Conservation (phyloP, 345 rosid genomes). For the Clausena lansium region DNA sequence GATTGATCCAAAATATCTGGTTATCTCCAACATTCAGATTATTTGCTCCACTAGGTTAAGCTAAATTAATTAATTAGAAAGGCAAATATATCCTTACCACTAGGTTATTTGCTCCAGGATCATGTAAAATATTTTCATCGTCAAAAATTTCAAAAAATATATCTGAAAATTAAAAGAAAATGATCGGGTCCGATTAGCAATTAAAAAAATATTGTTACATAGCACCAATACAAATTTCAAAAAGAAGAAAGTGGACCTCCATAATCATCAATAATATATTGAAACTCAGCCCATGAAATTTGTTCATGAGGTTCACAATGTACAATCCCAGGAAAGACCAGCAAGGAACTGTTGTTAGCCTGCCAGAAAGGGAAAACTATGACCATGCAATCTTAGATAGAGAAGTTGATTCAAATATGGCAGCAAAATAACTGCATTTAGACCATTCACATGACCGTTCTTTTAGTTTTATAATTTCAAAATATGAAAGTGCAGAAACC, state of each 20-base stretch:
- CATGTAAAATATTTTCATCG: conserved; percentile 70
- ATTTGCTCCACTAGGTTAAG: no score
- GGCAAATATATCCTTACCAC: conserved; percentile 65
- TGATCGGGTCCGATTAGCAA: conserved; percentile 9
- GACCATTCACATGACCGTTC: neutral
- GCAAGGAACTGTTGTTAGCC: conserved; percentile 73
- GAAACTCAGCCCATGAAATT: conserved; percentile 80
- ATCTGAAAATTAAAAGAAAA: conserved; percentile 42
- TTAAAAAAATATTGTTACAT: neutral
- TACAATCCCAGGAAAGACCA: conserved; percentile 80
- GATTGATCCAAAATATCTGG: neutral
- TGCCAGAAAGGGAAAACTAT: conserved; percentile 31
- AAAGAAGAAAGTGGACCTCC: conserved; percentile 61
- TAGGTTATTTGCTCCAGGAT: conserved; percentile 83
- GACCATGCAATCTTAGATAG: conserved; percentile 6
- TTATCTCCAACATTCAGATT: neutral
- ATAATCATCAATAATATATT: conserved; percentile 81
- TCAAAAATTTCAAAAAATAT: conserved; percentile 82
- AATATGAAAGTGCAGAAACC: conserved; percentile 39
- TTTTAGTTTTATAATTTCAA: conserved; percentile 9
- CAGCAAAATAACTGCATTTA: neutral
- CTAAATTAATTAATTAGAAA: conserved; percentile 6
- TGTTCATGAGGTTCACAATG: conserved; percentile 88
- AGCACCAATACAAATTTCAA: neutral
- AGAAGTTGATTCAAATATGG: neutral